These are phyloP conservation scores for Begonia fuchsioides DNA, from an alignment of 306 rosid species.

Conservation along the genomic window DNA sequence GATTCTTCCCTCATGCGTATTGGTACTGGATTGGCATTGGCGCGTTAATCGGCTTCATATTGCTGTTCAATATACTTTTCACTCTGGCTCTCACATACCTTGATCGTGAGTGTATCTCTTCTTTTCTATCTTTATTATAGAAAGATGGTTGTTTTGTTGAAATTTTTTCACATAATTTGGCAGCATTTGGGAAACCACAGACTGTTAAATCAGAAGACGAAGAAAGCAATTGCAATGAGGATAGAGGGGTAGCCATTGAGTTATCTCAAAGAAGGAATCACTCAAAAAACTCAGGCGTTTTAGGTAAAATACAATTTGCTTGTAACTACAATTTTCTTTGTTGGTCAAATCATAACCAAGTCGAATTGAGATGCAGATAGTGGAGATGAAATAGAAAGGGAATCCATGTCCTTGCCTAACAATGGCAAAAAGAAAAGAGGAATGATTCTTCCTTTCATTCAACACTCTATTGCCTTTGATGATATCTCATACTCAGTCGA, in stretches of 20 bases:
- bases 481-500: slow-evolving; percentile 48
- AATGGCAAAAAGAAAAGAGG: slow-evolving; percentile 26
- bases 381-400: slow-evolving; percentile 4
- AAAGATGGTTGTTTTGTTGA: not conserved
- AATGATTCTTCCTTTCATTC: slow-evolving; percentile 74
- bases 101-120: slow-evolving; percentile 25
- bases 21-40: slow-evolving; percentile 72
- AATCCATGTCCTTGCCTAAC: slow-evolving; percentile 4
- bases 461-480: slow-evolving; percentile 49
- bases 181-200: slow-evolving; percentile 37
- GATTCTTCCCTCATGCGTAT: slow-evolving; percentile 33
- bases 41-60: slow-evolving; percentile 33
- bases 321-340: too few relatives aligned
- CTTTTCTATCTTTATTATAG: not conserved
- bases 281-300: not conserved
- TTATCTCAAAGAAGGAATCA: slow-evolving; percentile 4
- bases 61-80: slow-evolving; percentile 32
- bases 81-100: slow-evolving; percentile 36
- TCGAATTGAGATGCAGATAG: not conserved
- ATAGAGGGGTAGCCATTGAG: slow-evolving; percentile 5
- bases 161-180: slow-evolving; percentile 5
- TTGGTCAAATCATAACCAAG: too few relatives aligned
- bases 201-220: slow-evolving; percentile 22
- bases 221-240: slow-evolving; percentile 6
- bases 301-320: not conserved